These are phyloP conservation scores for Malassezia furfur DNA, from an alignment of 1,284 basidiomycete species.

Conservation along the genomic window DNA sequence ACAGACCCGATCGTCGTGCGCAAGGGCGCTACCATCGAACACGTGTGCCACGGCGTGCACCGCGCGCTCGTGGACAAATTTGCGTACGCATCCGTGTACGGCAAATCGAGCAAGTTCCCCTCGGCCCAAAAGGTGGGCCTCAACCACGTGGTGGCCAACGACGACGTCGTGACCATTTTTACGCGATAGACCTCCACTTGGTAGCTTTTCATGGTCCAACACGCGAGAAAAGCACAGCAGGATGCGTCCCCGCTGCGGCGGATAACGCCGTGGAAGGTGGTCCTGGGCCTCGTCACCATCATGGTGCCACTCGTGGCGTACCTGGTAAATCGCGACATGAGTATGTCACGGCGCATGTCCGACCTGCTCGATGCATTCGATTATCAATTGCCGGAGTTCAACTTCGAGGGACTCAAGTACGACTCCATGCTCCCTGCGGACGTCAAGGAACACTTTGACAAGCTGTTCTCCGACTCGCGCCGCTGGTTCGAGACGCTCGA, in stretches of 20 bases:
- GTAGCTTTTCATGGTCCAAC: not conserved
- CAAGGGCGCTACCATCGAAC: constrained; percentile 85
- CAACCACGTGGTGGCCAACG: constrained; percentile 75
- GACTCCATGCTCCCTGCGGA: constrained; percentile 39
- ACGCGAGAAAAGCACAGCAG: not conserved
- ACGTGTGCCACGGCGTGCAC: constrained; percentile 59
- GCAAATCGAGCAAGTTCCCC: constrained; percentile 40
- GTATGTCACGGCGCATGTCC: constrained; percentile 27
- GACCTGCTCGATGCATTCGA: constrained; percentile 28
- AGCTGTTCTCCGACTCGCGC: constrained; percentile 28
- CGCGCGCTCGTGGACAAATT: constrained; percentile 75
- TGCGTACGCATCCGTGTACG: constrained; percentile 40
- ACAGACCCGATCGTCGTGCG: constrained; percentile 85
- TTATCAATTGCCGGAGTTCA: constrained; percentile 30
- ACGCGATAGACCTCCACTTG: constrained; percentile 15
- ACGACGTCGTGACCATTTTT: constrained; percentile 69
- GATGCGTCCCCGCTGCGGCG: not conserved
- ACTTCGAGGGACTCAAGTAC: constrained; percentile 28
- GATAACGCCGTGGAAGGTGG: not conserved
- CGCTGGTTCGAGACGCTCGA: constrained; percentile 43
- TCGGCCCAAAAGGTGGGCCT: constrained; percentile 56
- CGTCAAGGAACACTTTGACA: constrained; percentile 36
- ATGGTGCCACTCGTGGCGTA: not conserved
- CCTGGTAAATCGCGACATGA: not conserved
- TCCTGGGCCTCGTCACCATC: not conserved